A percentile compares a stretch with the other conserved stretches of the same genome.
These are phyloP conservation scores for Cerioporus squamosus DNA, from an alignment of 1,284 basidiomycete species.

Conservation along the genomic window DNA sequence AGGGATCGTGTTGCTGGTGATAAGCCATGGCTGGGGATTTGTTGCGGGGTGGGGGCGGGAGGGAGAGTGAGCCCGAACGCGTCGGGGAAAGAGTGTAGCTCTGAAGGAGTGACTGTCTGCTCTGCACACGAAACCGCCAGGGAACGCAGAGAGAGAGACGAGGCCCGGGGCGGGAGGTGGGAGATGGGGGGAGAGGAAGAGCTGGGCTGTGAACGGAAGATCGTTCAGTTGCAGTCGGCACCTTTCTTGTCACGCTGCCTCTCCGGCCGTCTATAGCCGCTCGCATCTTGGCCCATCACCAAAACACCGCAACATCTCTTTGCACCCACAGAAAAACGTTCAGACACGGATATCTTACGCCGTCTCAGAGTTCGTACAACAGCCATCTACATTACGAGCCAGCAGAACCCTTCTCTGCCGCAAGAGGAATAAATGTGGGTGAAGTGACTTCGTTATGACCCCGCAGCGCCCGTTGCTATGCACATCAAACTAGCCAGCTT, in stretches of 20 bases:
- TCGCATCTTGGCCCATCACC: background rate
- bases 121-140: slow-evolving; percentile 26
- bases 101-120: slow-evolving; percentile 25
- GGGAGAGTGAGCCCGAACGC: background rate
- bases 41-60: background rate
- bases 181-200: background rate
- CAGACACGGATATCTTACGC: too few relatives aligned
- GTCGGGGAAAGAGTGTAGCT: slow-evolving; percentile 16
- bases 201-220: slow-evolving; percentile 2
- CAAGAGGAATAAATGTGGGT: too few relatives aligned
- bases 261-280: background rate
- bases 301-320: background rate
- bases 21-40: slow-evolving; percentile 54
- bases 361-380: too few relatives aligned
- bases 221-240: background rate
- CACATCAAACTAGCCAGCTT: too few relatives aligned
- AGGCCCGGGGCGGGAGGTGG: slow-evolving; percentile 15
- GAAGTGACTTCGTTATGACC: background rate
- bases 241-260: slow-evolving; percentile 1
- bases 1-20: slow-evolving; percentile 54
- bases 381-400: too few relatives aligned
- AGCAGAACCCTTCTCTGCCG: too few relatives aligned
- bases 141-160: slow-evolving; percentile 26
- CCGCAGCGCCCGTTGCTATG: too few relatives aligned
- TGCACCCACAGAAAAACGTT: too few relatives aligned